A percentile compares a stretch with the other conserved stretches of the same genome.
phyloP scores from a whole-genome alignment of 192 early-diverging fungal species.

The Coemansia sp. region DNA sequence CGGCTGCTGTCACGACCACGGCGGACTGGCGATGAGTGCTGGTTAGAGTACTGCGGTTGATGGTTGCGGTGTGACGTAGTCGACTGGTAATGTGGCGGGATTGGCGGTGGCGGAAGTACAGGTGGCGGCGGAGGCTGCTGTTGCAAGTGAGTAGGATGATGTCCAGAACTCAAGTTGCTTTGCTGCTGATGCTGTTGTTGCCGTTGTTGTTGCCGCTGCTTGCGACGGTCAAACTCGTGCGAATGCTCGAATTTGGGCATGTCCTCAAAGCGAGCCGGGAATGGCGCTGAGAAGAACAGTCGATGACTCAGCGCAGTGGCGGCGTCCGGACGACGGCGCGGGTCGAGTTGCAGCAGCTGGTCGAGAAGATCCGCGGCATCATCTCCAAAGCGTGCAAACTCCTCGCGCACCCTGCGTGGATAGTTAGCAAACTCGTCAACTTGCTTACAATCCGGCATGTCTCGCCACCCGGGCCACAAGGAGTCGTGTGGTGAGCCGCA shows the following conservation, averaged over 20 bases:
- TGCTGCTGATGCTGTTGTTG: constrained; percentile 10
- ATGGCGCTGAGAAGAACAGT: constrained; percentile 74
- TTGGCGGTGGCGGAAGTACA: background rate
- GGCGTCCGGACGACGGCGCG: constrained; percentile 70
- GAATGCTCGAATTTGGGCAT: constrained; percentile 75
- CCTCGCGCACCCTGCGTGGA: constrained; percentile 59
- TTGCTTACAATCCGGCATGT: constrained; percentile 58
- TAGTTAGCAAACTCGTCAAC: constrained; percentile 56
- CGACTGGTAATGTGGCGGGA: constrained; percentile 12
- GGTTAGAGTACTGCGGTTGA: background rate
- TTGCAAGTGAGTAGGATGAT: background rate
- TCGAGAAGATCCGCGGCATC: constrained; percentile 75
- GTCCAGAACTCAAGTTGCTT: background rate
- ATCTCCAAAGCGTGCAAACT: constrained; percentile 60
- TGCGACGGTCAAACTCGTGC: constrained; percentile 75
- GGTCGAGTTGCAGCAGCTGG: constrained; percentile 76
- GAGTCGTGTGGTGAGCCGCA: constrained; percentile 86
- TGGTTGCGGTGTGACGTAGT: constrained; percentile 9
- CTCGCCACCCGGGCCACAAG: constrained; percentile 74
- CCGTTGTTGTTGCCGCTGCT: constrained; percentile 30
- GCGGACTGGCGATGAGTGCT: background rate
- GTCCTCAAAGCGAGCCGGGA: constrained; percentile 67
- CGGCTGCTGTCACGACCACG: background rate
- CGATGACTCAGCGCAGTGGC: constrained; percentile 75
- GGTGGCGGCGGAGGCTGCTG: background rate